These are phyloP conservation scores for Exophiala lecanii-corni DNA, from an alignment of 2,329 filamentous ascomycete genomes.

Conservation along the genomic window DNA sequence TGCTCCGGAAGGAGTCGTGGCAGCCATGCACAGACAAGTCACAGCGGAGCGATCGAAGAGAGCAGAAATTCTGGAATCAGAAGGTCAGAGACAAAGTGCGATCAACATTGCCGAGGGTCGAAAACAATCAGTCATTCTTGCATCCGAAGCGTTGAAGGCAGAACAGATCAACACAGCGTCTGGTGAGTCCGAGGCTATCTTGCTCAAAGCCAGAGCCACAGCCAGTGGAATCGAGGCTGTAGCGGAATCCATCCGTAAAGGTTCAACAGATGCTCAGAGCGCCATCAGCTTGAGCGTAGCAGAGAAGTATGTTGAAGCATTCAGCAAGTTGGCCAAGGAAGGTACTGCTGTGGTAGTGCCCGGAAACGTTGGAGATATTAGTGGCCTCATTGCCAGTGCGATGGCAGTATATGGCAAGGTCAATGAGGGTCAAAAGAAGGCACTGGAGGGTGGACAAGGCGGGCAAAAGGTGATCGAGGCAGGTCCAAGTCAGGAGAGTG, in stretches of 20 bases:
- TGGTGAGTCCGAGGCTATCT: conserved; percentile 91
- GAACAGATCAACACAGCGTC: conserved; percentile 90
- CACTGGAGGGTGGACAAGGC: conserved; percentile 45
- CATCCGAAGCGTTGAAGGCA: conserved; percentile 81
- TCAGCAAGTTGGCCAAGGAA: conserved; percentile 86
- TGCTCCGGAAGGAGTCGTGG: conserved; percentile 85
- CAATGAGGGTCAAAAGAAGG: conserved; percentile 69
- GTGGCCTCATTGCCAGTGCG: conserved; percentile 92
- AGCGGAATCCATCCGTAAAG: conserved; percentile 67
- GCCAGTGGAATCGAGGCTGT: conserved; percentile 85
- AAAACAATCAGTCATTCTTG: conserved; percentile 95
- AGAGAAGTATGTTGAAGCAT: conserved; percentile 97
- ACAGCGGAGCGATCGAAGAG: conserved; percentile 96
- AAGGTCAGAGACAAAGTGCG: conserved; percentile 92
- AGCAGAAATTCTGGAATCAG: conserved; percentile 93
- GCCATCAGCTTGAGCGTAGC: conserved; percentile 85
- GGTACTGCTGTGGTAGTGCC: conserved; percentile 93
- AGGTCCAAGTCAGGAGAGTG: conserved; percentile 33
- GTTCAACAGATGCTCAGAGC: conserved; percentile 69
- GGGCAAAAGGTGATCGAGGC: conserved; percentile 28
- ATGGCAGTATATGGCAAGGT: conserved; percentile 95
- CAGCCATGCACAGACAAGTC: conserved; percentile 97
- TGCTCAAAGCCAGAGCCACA: conserved; percentile 79
- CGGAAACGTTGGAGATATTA: conserved; percentile 93
- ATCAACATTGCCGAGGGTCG: conserved; percentile 98